Percentiles rank a stretch among this genome's conserved stretches.
Conservation (phyloP, 495 filamentous ascomycete genomes). For the Trichoderma gamsii region DNA sequence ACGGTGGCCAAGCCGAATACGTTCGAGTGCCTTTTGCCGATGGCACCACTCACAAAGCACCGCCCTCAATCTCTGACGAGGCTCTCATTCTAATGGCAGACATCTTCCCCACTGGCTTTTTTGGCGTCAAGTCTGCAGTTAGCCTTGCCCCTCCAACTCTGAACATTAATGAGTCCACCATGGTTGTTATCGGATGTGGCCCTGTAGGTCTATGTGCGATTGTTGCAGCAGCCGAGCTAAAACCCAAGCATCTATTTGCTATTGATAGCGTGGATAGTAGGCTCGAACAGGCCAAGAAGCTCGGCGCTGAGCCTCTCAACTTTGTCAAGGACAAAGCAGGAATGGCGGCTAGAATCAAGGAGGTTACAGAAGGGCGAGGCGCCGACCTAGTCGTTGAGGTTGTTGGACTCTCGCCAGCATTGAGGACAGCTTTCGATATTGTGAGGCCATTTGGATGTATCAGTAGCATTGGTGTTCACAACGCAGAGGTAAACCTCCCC, state of each 20-base stretch:
- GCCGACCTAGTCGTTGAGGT: constrained; percentile 91
- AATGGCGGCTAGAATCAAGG: constrained; percentile 63
- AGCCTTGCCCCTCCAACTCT: constrained; percentile 54
- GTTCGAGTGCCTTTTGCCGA: constrained; percentile 83
- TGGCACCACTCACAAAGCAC: constrained; percentile 71
- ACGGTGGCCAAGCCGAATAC: constrained; percentile 89
- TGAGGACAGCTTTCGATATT: constrained; percentile 78
- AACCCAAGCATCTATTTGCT: constrained; percentile 75
- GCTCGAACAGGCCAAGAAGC: constrained; percentile 64
- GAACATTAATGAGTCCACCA: constrained; percentile 57
- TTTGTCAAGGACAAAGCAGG: constrained; percentile 64
- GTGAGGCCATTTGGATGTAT: constrained; percentile 84
- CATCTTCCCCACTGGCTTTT: constrained; percentile 83
- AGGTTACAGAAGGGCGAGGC: constrained; percentile 74
- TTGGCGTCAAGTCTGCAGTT: constrained; percentile 81
- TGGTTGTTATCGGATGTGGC: constrained; percentile 83
- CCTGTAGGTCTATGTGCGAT: constrained; percentile 85
- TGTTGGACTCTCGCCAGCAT: constrained; percentile 76
- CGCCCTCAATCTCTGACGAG: constrained; percentile 67
- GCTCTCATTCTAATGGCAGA: constrained; percentile 85
- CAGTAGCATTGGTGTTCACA: constrained; percentile 87
- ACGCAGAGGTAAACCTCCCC: constrained; percentile 57
- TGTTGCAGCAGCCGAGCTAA: constrained; percentile 72
- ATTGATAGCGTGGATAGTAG: constrained; percentile 77
- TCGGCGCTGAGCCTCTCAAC: constrained; percentile 86